These are phyloP conservation scores for Alternaria postmessia DNA, from an alignment of 2,329 filamentous ascomycete genomes.

Conservation along the genomic window DNA sequence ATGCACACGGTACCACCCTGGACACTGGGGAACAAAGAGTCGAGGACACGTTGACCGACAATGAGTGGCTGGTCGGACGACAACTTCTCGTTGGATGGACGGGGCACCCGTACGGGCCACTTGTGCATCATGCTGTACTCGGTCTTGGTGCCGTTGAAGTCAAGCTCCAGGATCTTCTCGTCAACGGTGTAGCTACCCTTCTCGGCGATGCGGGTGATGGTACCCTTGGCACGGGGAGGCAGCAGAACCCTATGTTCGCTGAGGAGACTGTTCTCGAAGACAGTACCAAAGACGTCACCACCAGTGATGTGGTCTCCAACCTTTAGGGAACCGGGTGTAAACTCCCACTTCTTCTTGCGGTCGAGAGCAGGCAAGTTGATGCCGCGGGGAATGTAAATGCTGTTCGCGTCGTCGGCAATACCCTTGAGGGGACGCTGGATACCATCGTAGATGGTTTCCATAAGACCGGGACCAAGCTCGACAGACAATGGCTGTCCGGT, in stretches of 20 bases:
- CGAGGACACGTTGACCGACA: conserved; percentile 94
- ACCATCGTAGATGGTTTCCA: conserved; percentile 99
- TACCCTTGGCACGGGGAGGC: conserved; percentile 87
- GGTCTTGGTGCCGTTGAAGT: conserved; percentile 95
- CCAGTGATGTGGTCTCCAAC: conserved; percentile 97
- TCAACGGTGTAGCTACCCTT: conserved; percentile 94
- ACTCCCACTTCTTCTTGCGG: conserved; percentile 94
- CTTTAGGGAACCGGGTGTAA: conserved; percentile 83
- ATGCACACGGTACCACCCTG: conserved; percentile 98
- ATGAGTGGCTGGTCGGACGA: conserved; percentile 90
- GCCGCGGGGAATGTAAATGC: conserved; percentile 97
- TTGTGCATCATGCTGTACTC: conserved; percentile 98
- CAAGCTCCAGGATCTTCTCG: conserved; percentile 92
- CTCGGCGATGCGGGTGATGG: conserved; percentile 86
- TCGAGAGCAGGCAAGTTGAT: conserved; percentile 88
- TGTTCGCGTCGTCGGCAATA: conserved; percentile 78
- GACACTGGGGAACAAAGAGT: conserved; percentile 94
- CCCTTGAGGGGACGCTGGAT: conserved; percentile 93
- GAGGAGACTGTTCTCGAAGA: conserved; percentile 95
- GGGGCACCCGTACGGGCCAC: conserved; percentile 96
- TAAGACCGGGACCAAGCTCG: conserved; percentile 93
- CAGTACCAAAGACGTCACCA: conserved; percentile 93
- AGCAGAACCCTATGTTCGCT: conserved; percentile 92
- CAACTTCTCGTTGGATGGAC: conserved; percentile 90
- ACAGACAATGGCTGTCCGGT: conserved; percentile 97